Conservation (phyloP, 495 filamentous ascomycete species). For the Podospora pseudocomata region DNA sequence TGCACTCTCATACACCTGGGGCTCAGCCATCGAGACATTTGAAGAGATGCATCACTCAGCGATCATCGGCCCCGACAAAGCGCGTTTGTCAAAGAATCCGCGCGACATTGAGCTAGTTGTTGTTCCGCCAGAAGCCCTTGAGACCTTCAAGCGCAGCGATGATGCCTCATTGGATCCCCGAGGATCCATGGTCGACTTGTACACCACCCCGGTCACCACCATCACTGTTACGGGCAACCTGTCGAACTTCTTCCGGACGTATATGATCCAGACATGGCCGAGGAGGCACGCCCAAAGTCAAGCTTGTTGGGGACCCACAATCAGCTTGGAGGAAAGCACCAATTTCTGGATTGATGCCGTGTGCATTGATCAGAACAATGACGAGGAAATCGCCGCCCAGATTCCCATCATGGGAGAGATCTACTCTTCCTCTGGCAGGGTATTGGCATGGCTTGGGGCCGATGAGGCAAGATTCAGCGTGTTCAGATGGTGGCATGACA, state of each 20-base stretch:
- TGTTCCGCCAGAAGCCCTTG: slow-evolving; percentile 6
- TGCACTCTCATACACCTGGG: slow-evolving; percentile 20
- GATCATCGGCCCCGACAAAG: neutral
- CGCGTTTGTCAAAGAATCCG: neutral
- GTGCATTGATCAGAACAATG: slow-evolving; percentile 28
- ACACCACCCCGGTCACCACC: slow-evolving; percentile 8
- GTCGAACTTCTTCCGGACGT: slow-evolving; percentile 14
- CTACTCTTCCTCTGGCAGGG: slow-evolving; percentile 22
- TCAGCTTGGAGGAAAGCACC: neutral
- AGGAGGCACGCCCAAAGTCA: neutral
- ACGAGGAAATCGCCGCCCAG: slow-evolving; percentile 25
- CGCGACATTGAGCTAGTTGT: slow-evolving; percentile 8
- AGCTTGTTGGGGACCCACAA: neutral
- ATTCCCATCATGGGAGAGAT: slow-evolving; percentile 29
- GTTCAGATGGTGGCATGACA: slow-evolving; percentile 15
- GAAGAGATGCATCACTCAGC: neutral
- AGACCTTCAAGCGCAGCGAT: slow-evolving; percentile 10
- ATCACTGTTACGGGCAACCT: slow-evolving; percentile 10
- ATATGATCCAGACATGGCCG: slow-evolving; percentile 7
- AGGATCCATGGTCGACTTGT: slow-evolving; percentile 9
- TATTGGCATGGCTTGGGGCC: slow-evolving; percentile 14
- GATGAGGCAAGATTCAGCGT: slow-evolving; percentile 9
- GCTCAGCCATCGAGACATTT: slow-evolving; percentile 11
- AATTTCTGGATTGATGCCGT: slow-evolving; percentile 27
- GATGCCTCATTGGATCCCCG: neutral